A percentile compares a stretch with the other conserved stretches of the same genome.
phyloP scores from a whole-genome alignment of 2,329 filamentous ascomycete genomes.

The Furcasterigmium sp. region DNA sequence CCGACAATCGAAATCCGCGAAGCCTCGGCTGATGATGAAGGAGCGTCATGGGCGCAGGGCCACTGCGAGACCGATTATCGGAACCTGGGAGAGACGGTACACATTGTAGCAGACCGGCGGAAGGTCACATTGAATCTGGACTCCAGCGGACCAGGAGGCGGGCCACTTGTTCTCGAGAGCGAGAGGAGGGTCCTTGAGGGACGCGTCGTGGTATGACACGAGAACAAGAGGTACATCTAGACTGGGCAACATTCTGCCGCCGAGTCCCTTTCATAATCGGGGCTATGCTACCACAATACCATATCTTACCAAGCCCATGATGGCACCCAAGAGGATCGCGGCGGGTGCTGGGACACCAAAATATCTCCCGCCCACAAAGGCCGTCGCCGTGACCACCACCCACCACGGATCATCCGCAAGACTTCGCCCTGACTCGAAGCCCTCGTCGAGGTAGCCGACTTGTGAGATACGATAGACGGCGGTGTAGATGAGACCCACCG shows the following conservation, averaged over 20 bases:
- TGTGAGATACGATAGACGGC: slow-evolving; percentile 54
- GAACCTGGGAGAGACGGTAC: slow-evolving; percentile 71
- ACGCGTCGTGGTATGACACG: slow-evolving; percentile 28
- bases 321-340: slow-evolving; percentile 25
- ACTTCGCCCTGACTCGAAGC: slow-evolving; percentile 36
- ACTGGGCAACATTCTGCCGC: too few relatives aligned
- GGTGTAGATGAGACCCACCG: slow-evolving; percentile 52
- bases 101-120: slow-evolving; percentile 65
- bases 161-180: slow-evolving; percentile 62
- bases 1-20: slow-evolving; percentile 75
- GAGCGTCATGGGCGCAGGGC: slow-evolving; percentile 22
- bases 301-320: slow-evolving; percentile 26
- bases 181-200: slow-evolving; percentile 34
- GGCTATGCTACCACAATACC: slow-evolving; percentile 14
- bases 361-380: slow-evolving; percentile 25
- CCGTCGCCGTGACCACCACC: slow-evolving; percentile 44
- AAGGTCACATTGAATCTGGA: slow-evolving; percentile 71
- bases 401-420: slow-evolving; percentile 52
- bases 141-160: slow-evolving; percentile 58
- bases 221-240: too few relatives aligned
- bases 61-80: slow-evolving; percentile 75
- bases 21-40: slow-evolving; percentile 29
- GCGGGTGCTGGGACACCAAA: slow-evolving; percentile 24
- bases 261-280: too few relatives aligned
- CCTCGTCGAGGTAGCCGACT: slow-evolving; percentile 45